Evolutionary conservation across 768 basidiomycete genomes (phyloP), one percentile per base, ranked within the genome.

Genomic region (Asterophora parasitica): DNA sequence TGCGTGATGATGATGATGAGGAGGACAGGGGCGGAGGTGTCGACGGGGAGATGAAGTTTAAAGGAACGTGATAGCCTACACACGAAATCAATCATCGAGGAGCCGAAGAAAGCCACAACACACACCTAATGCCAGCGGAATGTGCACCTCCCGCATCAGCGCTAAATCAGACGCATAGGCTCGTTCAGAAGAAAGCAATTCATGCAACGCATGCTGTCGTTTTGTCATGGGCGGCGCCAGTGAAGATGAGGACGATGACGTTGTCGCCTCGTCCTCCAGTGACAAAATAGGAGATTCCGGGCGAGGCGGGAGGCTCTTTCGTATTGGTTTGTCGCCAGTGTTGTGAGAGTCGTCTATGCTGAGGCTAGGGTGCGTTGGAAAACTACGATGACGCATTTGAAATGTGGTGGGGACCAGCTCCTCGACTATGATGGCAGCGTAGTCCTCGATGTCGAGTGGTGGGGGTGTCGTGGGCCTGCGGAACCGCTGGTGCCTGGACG

Each of bases 101-200:
- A 43, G 5, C 20, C 33, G 35, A 4, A 7, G 28, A 38, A 49
- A 28, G 26, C 13, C 34, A 20, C 30, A 36, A 23, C 33, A 73
- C 76, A 52, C 67, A 79, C 89, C 88, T 58, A 85, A 70, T 38
- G 88, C 89, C 44, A 89, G 65, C 5, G 88, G 88, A 33, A 91
- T 82, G 56, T 92, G 83, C 19, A 91, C 75, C 51, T 87, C 83
- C 44, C 83, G 75, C 52, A 92, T 81, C 45, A 91, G 70, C 12
- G 83, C 83, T 20, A 92, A 72, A 71, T 92, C 90, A n/a, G 81
- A 82, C 10, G 89, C 83, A 64, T 91, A 91, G 1, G 86, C 84
- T 20, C 85, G 73, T 59, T 92, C 89, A 16, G 86, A 87, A 9
- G 83, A 79, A 37, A 92, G 74, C 20, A 92, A 66, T 54, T 92